Conservation (phyloP, 2,329 filamentous ascomycete species). For the Raffaelea deltoideospora region DNA sequence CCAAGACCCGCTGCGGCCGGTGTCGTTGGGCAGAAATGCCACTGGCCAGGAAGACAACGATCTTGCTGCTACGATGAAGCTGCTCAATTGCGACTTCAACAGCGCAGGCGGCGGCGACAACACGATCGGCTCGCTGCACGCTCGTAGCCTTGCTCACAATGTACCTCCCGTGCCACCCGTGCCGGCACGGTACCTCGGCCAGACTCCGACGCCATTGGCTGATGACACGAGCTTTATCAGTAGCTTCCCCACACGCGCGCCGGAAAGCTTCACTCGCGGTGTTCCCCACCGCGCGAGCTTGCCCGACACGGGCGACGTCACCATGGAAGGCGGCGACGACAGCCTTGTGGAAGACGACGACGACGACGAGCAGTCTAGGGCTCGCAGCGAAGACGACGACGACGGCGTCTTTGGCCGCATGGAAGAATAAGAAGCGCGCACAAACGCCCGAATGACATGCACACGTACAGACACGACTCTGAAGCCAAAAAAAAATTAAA, state of each 20-base stretch:
- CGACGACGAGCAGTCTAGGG: conserved; percentile 43
- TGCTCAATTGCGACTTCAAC: conserved; percentile 82
- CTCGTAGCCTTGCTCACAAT: conserved; percentile 52
- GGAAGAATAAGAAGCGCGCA: conserved; percentile 91
- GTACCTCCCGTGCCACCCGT: conserved; percentile 79
- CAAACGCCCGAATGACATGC: no score
- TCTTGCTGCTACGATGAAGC: conserved; percentile 75
- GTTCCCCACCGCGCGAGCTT: conserved; percentile 20
- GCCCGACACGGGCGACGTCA: conserved; percentile 39
- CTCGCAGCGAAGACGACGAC: conserved; percentile 74
- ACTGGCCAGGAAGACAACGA: conserved; percentile 74
- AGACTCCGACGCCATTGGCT: conserved; percentile 33
- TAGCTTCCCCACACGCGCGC: conserved; percentile 44
- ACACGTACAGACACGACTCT: no score
- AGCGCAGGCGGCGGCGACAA: conserved; percentile 51
- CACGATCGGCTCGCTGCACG: conserved; percentile 19
- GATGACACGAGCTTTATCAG: conserved; percentile 47
- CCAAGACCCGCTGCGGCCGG: conserved; percentile 53
- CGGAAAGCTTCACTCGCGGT: conserved; percentile 51
- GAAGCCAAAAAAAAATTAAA: no score
- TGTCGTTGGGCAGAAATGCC: conserved; percentile 61
- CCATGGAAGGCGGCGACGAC: conserved; percentile 51
- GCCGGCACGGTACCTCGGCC: conserved; percentile 58
- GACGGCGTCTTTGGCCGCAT: conserved; percentile 92
- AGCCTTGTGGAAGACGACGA: conserved; percentile 53